Conservation (phyloP, 345 rosid species). For the Euphorbia pulcherrima region DNA sequence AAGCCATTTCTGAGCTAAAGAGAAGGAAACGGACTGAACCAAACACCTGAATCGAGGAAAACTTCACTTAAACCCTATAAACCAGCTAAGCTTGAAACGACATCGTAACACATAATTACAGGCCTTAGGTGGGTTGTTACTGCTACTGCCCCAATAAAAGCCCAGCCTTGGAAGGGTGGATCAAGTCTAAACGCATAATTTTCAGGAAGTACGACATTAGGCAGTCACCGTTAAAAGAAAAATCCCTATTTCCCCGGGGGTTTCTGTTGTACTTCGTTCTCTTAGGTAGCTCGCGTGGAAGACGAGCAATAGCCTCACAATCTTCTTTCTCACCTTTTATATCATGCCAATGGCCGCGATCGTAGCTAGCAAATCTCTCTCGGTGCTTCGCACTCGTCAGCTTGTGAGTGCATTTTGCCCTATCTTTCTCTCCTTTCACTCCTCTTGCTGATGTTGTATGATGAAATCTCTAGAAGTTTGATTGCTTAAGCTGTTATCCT, state of each 20-base stretch:
- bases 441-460: background rate
- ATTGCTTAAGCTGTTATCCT: background rate
- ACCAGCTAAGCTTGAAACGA: background rate
- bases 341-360: conserved; percentile 52
- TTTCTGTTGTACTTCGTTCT: background rate
- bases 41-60: background rate
- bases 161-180: background rate
- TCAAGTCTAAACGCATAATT: background rate
- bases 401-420: conserved; percentile 38
- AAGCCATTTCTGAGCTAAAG: conserved; percentile 32
- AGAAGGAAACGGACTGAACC: background rate
- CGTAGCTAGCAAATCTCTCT: conserved; percentile 78
- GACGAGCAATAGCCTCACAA: background rate
- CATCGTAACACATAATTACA: conserved; percentile 1
- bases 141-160: no score
- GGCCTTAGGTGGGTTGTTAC: no score
- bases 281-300: background rate
- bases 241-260: conserved; percentile 3
- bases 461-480: background rate
- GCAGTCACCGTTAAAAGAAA: background rate
- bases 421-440: background rate
- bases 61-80: conserved; percentile 29
- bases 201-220: background rate
- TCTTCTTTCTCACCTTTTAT: background rate
- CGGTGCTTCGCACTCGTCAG: conserved; percentile 56